Conservation (phyloP, 208 protist genomes). For the Leishmania tropica region DNA sequence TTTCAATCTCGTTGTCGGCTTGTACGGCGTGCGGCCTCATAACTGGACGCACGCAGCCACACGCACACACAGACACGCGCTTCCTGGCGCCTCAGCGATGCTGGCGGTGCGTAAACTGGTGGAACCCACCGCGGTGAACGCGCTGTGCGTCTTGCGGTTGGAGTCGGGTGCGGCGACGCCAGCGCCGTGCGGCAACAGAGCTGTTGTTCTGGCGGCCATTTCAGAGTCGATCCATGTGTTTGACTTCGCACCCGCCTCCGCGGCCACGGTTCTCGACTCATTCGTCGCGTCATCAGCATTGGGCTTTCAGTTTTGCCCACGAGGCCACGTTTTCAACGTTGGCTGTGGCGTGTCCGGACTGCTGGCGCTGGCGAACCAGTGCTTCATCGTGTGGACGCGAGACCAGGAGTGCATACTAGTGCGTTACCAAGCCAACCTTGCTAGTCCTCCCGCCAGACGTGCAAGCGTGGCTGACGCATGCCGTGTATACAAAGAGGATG, state of each 20-base stretch:
- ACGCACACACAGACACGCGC: not conserved
- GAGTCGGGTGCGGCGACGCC: slow-evolving; percentile 9
- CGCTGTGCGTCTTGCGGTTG: slow-evolving; percentile 33
- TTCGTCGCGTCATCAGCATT: slow-evolving; percentile 2
- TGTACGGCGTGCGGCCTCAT: not conserved
- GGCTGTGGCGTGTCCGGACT: slow-evolving; percentile 53
- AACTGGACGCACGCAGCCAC: not conserved
- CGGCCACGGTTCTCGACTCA: not conserved
- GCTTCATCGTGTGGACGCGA: slow-evolving; percentile 62
- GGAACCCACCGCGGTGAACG: slow-evolving; percentile 20
- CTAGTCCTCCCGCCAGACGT: not conserved
- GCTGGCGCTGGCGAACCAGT: slow-evolving; percentile 64
- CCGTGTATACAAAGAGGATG: slow-evolving; percentile 13
- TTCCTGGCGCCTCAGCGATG: slow-evolving; percentile 11
- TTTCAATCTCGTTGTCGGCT: not conserved
- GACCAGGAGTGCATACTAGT: slow-evolving; percentile 60
- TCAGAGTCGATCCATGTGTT: slow-evolving; percentile 39
- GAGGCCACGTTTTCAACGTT: slow-evolving; percentile 54
- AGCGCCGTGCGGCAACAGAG: not conserved
- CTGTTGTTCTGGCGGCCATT: slow-evolving; percentile 35
- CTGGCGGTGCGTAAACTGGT: slow-evolving; percentile 30
- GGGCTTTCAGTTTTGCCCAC: not conserved
- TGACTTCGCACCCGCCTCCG: slow-evolving; percentile 12
- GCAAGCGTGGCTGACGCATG: not conserved
- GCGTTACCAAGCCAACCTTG: slow-evolving; percentile 78